Evolutionary conservation across 176 grass and related monocot species (phyloP).

Genomic region (Hyparrhenia diplandra): DNA sequence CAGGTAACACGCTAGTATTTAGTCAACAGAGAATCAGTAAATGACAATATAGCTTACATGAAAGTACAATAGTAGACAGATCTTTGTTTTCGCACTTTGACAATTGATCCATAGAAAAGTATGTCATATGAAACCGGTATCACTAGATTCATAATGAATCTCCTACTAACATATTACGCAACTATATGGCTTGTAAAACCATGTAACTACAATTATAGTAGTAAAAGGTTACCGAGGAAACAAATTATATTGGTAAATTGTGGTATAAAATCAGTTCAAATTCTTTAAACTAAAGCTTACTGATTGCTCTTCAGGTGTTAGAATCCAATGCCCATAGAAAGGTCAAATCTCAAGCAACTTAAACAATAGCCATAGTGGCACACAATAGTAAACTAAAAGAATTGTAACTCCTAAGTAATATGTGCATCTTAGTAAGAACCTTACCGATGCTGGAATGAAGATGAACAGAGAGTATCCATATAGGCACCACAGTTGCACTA

Average conservation of each 20-base stretch:
- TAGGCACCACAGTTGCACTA: constrained; percentile 92
- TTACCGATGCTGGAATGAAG: constrained; percentile 95
- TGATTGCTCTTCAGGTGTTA: background rate
- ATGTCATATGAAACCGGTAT: background rate
- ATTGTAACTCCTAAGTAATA: background rate
- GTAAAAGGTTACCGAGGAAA: background rate
- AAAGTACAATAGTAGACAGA: background rate
- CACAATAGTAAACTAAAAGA: background rate
- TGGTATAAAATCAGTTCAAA: background rate
- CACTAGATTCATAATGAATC: background rate
- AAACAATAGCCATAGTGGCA: background rate
- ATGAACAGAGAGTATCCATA: constrained; percentile 95
- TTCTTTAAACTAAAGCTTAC: background rate
- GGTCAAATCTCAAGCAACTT: background rate
- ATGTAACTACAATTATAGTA: background rate
- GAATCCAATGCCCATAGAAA: background rate
- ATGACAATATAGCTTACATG: background rate
- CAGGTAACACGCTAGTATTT: background rate
- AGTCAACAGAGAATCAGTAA: background rate
- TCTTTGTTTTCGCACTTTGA: background rate
- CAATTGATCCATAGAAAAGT: background rate
- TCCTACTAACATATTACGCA: background rate
- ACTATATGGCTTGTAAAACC: background rate
- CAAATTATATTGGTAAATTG: background rate
- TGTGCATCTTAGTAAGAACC: constrained; percentile 6